Base-by-base conservation (phyloP, 139 green algal species). In the Tetratostichococcus sp. region DNA sequence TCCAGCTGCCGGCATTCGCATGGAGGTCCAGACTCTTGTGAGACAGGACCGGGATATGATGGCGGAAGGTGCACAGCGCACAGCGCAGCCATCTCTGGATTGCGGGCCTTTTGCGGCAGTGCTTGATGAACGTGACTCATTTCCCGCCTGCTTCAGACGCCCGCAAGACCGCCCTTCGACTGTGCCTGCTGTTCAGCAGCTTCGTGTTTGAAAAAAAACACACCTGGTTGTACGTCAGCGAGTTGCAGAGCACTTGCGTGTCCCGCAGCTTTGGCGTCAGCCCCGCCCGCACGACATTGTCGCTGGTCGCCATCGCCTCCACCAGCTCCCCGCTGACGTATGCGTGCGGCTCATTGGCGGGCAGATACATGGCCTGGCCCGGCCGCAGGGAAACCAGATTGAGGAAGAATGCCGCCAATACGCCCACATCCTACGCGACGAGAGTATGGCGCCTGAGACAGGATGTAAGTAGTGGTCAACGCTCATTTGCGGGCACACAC, bases 251-350 rank as follows among this genome's bases (percentile, higher is more conserved):
- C 35, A 93, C 89, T 19, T 92, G 83, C 1, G 85, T 89, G 77
- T 97, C 92, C 33, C 92, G 86, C 71, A 95, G 88, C 85, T 99
- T 99, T 35, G 95, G 95, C 11, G 96, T 99, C 8, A 98, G 88
- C 0, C 96, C 96, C 23, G 94, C 95, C 0, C 96, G 84, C 32
- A 99, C 91, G 31, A 99, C 96, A 80, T 99, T 99, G 86, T 99
- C 96, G 35, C 82, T 91, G 21, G 91, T 90, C 1, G 95, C 95
- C 95, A 99, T 98, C 76, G 80, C 90, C 86, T 99, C 95, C 26
- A 98, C 82, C 35, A 96, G 79, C 68, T 94, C 78, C 4, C 93
- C 92, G 30, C 79, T 82, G 14, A 99, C 65, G 85, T 99, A 99
- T 0, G 96, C 96, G 79, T 99, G 96, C 1, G 96, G 96, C 85